These are phyloP conservation scores for Lipomyces yamanashiensis DNA, from an alignment of 805 yeast genomes.

Conservation along the genomic window DNA sequence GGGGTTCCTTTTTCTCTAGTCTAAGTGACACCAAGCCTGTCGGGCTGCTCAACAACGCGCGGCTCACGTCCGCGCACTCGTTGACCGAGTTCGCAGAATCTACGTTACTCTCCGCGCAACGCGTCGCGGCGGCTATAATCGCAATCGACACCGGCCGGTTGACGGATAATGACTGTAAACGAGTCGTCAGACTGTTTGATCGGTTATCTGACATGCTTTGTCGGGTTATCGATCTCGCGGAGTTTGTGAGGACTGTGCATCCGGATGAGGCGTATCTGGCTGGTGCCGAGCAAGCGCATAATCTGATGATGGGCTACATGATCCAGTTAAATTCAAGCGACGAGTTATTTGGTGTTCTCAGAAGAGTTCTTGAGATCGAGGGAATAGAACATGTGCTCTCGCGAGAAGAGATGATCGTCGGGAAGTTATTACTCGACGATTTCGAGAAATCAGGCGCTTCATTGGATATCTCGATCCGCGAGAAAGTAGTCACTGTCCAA, in stretches of 20 bases:
- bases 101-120: conserved; percentile 69
- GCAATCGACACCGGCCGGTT: conserved; percentile 45
- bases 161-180: conserved; percentile 48
- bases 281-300: conserved; percentile 88
- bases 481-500: conserved; percentile 74
- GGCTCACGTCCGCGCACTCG: conserved; percentile 71
- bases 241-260: conserved; percentile 81
- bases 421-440: conserved; percentile 76
- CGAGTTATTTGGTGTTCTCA: conserved; percentile 65
- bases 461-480: conserved; percentile 66
- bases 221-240: conserved; percentile 91
- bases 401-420: conserved; percentile 81
- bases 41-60: conserved; percentile 79
- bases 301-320: conserved; percentile 90
- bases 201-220: conserved; percentile 86
- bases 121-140: conserved; percentile 62
- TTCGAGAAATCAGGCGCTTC: conserved; percentile 89
- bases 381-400: conserved; percentile 52
- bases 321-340: conserved; percentile 85
- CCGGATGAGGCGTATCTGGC: conserved; percentile 71
- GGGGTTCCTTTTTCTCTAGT: conserved; percentile 23
- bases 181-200: conserved; percentile 72
- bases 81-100: conserved; percentile 65
- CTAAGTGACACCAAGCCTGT: conserved; percentile 11
- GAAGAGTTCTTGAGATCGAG: conserved; percentile 54